Base-by-base conservation (phyloP, 2,329 filamentous ascomycete genomes). In the Xylaria arbuscula region DNA sequence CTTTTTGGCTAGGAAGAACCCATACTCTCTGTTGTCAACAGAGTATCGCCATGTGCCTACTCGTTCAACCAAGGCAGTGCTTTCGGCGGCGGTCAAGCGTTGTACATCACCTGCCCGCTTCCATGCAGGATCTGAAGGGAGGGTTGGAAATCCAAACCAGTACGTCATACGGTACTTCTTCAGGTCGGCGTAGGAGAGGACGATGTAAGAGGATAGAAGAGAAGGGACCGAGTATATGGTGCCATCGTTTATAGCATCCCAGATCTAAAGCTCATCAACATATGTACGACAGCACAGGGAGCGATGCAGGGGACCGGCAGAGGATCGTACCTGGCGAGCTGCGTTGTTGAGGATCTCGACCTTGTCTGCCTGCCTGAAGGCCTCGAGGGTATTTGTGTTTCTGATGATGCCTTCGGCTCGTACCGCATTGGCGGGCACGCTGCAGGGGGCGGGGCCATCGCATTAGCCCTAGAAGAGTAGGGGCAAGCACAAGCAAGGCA, bases 151-250 rank as follows among this genome's bases (percentile, higher is more conserved):
- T 5, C 92, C 95, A 80, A 98, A 98, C 90, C 97, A 97, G 81
- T 98, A 98, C n/a, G 92, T 93, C 78, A 98, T 98, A 71, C 91
- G 93, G 83, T 98, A 98, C 78, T 97, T 98, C 80, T 99, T 99
- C 40, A 99, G 87, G 78, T 99, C 95, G 70, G 96, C 95, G 79
- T 93, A 99, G 17, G 93, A 97, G 54, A 98, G 89, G 67, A 97
- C 89, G 32, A 93, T 87, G 79, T 98, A 98, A 7, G 93, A 96
- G 4, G 93, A 90, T 19, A 99, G 89, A 1, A 98, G 87, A 4
- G 95, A 98, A 2, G 96, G 96, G 59, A 95, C 93, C 10, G 94
- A 96, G 81, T 97, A 98, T 74, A 99, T 97, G 48, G 93, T 97
- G 66, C 94, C 95, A 81, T 99, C 96, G 73, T 94, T 91, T 77